Conservation (phyloP, 805 yeast species). For the Ogataea corticis region DNA sequence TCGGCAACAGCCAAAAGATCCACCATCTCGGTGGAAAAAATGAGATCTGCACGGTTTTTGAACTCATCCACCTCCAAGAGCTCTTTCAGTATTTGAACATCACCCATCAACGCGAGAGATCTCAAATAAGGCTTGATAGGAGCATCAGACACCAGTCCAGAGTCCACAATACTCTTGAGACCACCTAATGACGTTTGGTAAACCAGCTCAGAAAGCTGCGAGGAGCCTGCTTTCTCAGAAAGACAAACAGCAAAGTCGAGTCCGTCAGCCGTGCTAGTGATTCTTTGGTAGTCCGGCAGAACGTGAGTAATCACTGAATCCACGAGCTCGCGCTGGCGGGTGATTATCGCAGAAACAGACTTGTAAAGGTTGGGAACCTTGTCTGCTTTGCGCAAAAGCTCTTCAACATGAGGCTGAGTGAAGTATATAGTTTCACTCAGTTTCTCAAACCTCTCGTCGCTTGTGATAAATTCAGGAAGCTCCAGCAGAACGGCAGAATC, state of each 20-base stretch:
- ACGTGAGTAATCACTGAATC: background rate
- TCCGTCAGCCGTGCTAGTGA: conserved; percentile 5
- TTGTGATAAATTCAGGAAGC: background rate
- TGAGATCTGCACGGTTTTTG: conserved; percentile 32
- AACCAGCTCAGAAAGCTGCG: background rate
- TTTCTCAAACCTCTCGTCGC: background rate
- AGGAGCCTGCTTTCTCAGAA: background rate
- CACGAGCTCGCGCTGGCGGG: background rate
- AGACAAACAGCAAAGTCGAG: conserved; percentile 9
- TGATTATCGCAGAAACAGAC: background rate
- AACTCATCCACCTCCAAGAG: conserved; percentile 30
- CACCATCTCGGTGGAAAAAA: conserved; percentile 30
- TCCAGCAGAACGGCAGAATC: conserved; percentile 1
- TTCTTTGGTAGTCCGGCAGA: background rate
- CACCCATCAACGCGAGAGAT: conserved; percentile 6
- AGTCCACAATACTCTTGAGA: conserved; percentile 9
- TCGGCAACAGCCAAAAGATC: conserved; percentile 7
- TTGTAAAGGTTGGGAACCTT: background rate
- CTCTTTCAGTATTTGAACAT: conserved; percentile 8
- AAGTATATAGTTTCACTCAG: background rate
- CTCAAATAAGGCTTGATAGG: conserved; percentile 15
- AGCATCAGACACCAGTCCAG: background rate
- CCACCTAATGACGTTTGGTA: background rate
- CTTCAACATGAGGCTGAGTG: background rate
- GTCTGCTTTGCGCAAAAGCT: background rate